Percentiles rank a stretch among this genome's conserved stretches.
These are phyloP conservation scores for Russula griseocarnosa DNA, from an alignment of 768 basidiomycete genomes.

Conservation along the genomic window DNA sequence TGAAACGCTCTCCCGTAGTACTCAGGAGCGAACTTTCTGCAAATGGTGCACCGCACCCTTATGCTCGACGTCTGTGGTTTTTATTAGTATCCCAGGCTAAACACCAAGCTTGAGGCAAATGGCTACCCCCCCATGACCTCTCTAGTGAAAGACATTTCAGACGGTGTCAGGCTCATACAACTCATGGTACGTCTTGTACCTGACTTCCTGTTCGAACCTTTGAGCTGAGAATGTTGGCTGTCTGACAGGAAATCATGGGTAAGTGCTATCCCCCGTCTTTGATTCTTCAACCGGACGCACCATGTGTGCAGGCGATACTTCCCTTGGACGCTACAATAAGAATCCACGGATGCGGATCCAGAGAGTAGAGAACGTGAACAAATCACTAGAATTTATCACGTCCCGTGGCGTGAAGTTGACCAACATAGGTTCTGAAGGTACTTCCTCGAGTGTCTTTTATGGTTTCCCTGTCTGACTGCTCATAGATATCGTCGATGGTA, in stretches of 20 bases:
- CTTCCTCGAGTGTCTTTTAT: constrained; percentile 5
- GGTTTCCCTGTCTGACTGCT: constrained; percentile 12
- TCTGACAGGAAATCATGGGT: constrained; percentile 94
- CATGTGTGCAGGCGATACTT: constrained; percentile 61
- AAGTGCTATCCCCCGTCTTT: constrained; percentile 28
- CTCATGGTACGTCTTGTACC: constrained; percentile 60
- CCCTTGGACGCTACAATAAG: constrained; percentile 93
- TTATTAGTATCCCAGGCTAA: constrained; percentile 60
- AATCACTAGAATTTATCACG: constrained; percentile 92
- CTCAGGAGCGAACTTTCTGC: constrained; percentile 69
- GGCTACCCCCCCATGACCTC: constrained; percentile 86
- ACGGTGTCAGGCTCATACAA: constrained; percentile 93
- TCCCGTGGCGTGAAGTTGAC: constrained; percentile 92
- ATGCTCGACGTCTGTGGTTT: constrained; percentile 19
- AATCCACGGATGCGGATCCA: constrained; percentile 89
- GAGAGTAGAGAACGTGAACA: constrained; percentile 97
- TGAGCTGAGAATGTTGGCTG: not conserved
- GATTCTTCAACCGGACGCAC: constrained; percentile 9
- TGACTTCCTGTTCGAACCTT: constrained; percentile 5
- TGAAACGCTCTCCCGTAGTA: constrained; percentile 52
- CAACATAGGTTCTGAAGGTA: constrained; percentile 96
- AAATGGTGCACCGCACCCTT: constrained; percentile 60
- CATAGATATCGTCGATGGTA: constrained; percentile 98
- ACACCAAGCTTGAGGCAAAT: constrained; percentile 85
- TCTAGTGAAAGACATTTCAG: constrained; percentile 84